Conservation (phyloP, 192 early-diverging fungal species). For the Mortierella claussenii region DNA sequence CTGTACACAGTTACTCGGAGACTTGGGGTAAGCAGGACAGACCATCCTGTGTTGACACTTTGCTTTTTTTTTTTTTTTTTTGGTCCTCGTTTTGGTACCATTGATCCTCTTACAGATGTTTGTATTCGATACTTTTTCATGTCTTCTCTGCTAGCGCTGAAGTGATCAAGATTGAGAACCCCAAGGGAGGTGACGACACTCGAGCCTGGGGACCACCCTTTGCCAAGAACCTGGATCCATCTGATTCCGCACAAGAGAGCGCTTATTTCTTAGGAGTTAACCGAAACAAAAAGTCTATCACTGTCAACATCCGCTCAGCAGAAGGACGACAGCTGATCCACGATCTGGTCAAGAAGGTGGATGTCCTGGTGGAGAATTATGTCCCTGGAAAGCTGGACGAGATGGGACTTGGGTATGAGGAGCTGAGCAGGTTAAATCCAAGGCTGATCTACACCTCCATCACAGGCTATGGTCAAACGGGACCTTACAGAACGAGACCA, state of each 20-base stretch:
- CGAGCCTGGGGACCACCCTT: slow-evolving; percentile 84
- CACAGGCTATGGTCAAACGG: slow-evolving; percentile 88
- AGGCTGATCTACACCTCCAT: slow-evolving; percentile 90
- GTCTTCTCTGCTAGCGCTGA: slow-evolving; percentile 83
- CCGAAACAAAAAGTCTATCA: slow-evolving; percentile 92
- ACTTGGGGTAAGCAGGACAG: slow-evolving; percentile 67
- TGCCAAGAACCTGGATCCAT: slow-evolving; percentile 46
- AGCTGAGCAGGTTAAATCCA: slow-evolving; percentile 75
- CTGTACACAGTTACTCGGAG: slow-evolving; percentile 82
- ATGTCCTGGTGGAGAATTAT: slow-evolving; percentile 94
- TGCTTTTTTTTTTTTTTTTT: neutral
- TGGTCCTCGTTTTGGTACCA: no score
- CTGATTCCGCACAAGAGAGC: slow-evolving; percentile 64
- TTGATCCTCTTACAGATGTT: no score
- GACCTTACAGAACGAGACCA: slow-evolving; percentile 80
- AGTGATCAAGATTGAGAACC: slow-evolving; percentile 92
- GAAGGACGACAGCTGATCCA: slow-evolving; percentile 72
- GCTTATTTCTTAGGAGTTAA: slow-evolving; percentile 95
- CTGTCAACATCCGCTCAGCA: slow-evolving; percentile 82
- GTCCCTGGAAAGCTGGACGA: slow-evolving; percentile 86
- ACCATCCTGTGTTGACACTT: no score
- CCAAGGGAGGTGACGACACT: slow-evolving; percentile 86
- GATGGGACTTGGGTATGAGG: slow-evolving; percentile 81
- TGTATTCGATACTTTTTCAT: no score
- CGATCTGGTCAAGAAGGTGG: slow-evolving; percentile 72